Base-by-base conservation (phyloP, 2,329 filamentous ascomycete genomes). In the Allantophomopsis cytisporea region DNA sequence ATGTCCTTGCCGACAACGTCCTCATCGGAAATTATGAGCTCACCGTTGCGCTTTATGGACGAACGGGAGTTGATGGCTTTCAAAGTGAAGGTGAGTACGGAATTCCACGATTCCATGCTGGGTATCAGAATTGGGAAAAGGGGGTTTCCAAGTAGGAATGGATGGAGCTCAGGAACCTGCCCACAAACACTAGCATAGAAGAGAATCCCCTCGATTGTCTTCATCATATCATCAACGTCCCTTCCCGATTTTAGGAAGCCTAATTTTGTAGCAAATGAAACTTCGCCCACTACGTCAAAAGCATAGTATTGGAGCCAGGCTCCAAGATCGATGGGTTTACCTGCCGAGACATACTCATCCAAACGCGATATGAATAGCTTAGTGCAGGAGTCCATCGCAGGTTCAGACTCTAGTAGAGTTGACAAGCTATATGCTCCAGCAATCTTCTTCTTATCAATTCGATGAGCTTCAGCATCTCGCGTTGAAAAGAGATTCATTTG, bases 371-470 rank as follows among this genome's bases (percentile, higher is more conserved):
- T 37, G 32, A 69, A 60, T 0, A 68, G 41, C 14, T 61, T 56
- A 1, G 60, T 54, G 40, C 63, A 66, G 11, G 61, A 51, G 43
- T 71, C 61, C 2, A 67, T 64, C 37, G 62, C 66, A 1, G 54
- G 47, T 45, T 71, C 66, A 38, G 66, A 68, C 35, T 57, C 54
- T 1, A 67, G 51, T 5, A 70, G 47, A 13, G 60, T 60, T 15
- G 57, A 63, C 59, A 70, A 62, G 5, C 60, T 61, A 42, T 67
- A 69, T 2, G 65, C 48, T 4, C 51, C 49, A 13, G 64, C 57
- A 40, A 64, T 63, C 13, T 54, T 51, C 34, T 60, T 60, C 15
- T 63, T 41, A 30, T 44, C 47, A n/a, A 50, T 38, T 44, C 60
- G 54, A 39, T 68, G 63, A 31, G 52, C 31, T 15, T 13, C 34